Evolutionary conservation across 176 grass and related monocot genomes (phyloP).

Genomic region (Metroxylon sagu): DNA sequence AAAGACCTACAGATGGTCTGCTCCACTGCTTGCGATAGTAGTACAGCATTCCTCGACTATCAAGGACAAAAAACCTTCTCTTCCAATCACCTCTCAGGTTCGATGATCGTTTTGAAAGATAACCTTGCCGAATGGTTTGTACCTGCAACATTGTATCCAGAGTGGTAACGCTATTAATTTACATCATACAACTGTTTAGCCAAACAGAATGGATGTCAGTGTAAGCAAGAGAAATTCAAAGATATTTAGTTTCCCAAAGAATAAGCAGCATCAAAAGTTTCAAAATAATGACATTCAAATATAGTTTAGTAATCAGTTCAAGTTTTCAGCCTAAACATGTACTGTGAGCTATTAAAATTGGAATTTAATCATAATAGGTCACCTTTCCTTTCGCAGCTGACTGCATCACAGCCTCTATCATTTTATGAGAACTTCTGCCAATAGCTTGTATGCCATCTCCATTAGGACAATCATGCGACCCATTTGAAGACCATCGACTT

Average conservation of each 20-base stretch:
- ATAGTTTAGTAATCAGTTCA: neutral
- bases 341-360: neutral
- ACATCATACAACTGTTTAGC: too few species aligned
- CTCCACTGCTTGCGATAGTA: slow-evolving; percentile 89
- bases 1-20: slow-evolving; percentile 71
- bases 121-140: slow-evolving; percentile 96
- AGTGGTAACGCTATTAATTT: too few species aligned
- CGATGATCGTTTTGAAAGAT: slow-evolving; percentile 96
- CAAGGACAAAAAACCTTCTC: slow-evolving; percentile 98
- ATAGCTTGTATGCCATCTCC: slow-evolving; percentile 98
- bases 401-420: slow-evolving; percentile 95
- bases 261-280: too few species aligned
- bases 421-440: slow-evolving; percentile 96
- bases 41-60: slow-evolving; percentile 95
- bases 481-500: slow-evolving; percentile 74
- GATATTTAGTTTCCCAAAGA: too few species aligned
- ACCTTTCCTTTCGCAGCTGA: slow-evolving; percentile 91
- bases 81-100: slow-evolving; percentile 99
- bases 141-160: slow-evolving; percentile 49
- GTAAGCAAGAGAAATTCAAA: too few species aligned
- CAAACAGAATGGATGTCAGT: too few species aligned
- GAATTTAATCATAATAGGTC: slow-evolving; percentile 19
- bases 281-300: too few species aligned
- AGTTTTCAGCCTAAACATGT: neutral
- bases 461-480: slow-evolving; percentile 60